A percentile compares a stretch with the other conserved stretches of the same genome.
phyloP scores from a whole-genome alignment of 192 early-diverging fungal genomes.

The Lobulomyces angularis region DNA sequence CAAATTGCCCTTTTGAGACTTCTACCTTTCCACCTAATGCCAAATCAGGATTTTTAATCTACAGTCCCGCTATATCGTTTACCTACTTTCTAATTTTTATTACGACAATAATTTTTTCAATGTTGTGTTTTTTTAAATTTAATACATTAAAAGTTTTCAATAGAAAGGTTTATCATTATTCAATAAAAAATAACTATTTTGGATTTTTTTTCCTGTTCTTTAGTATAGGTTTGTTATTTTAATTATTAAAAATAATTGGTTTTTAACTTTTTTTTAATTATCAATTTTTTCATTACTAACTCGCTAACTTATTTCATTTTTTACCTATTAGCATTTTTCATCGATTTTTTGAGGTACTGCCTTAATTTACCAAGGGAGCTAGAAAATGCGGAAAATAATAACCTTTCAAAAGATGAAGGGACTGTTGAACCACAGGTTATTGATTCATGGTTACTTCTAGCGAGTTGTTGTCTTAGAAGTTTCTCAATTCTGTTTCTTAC shows the following conservation, averaged over 20 bases:
- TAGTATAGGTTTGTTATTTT: constrained; percentile 13
- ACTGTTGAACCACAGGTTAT: constrained; percentile 20
- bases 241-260: too few species aligned
- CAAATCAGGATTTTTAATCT: not conserved
- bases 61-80: constrained; percentile 18
- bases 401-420: not conserved
- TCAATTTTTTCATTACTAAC: too few species aligned
- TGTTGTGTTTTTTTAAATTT: constrained; percentile 6
- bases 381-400: not conserved
- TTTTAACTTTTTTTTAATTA: too few species aligned
- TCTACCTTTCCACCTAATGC: constrained; percentile 8
- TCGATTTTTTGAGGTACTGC: constrained; percentile 23
- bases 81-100: constrained; percentile 13
- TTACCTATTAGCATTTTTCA: too few species aligned
- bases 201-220: constrained; percentile 14
- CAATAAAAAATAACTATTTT: constrained; percentile 18
- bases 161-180: constrained; percentile 13
- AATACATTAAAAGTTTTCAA: constrained; percentile 24
- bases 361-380: constrained; percentile 11
- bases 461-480: constrained; percentile 10
- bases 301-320: too few species aligned
- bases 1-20: constrained; percentile 21
- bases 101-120: constrained; percentile 6
- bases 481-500: constrained; percentile 10
- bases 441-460: constrained; percentile 24